Evolutionary conservation across 208 protist genomes (phyloP).

Genomic region (Trypanosoma theileri): DNA sequence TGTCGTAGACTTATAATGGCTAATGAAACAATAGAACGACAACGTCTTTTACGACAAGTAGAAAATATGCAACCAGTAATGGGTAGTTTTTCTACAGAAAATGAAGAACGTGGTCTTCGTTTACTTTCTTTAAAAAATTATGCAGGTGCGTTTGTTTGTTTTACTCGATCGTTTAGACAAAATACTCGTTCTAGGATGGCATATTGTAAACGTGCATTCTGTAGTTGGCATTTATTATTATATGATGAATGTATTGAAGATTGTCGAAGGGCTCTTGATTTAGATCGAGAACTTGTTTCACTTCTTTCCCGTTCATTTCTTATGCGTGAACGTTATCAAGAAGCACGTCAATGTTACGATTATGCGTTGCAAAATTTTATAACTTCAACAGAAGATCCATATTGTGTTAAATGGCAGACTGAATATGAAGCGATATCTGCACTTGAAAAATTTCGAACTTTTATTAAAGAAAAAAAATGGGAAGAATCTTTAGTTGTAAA

Average conservation of each 20-base stretch:
- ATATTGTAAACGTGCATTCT: slow-evolving; percentile 45
- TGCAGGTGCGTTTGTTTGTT: slow-evolving; percentile 25
- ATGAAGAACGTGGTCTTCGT: slow-evolving; percentile 26
- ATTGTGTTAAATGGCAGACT: slow-evolving; percentile 22
- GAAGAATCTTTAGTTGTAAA: slow-evolving; percentile 22
- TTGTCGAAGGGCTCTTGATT: slow-evolving; percentile 29
- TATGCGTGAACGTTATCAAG: slow-evolving; percentile 56
- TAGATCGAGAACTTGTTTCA: slow-evolving; percentile 23
- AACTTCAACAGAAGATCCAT: slow-evolving; percentile 19
- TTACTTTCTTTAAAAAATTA: slow-evolving; percentile 27
- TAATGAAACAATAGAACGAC: slow-evolving; percentile 36
- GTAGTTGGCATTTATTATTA: slow-evolving; percentile 66
- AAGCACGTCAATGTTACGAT: slow-evolving; percentile 35
- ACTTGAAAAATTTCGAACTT: slow-evolving; percentile 44
- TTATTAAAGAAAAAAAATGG: slow-evolving; percentile 42
- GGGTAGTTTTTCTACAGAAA: slow-evolving; percentile 7
- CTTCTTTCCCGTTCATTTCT: slow-evolving; percentile 44
- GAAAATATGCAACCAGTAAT: not conserved
- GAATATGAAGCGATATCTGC: slow-evolving; percentile 27
- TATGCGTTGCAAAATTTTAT: slow-evolving; percentile 14
- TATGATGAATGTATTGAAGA: slow-evolving; percentile 78
- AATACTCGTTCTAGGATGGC: slow-evolving; percentile 22
- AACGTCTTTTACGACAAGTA: slow-evolving; percentile 19
- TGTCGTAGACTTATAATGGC: slow-evolving; percentile 24
- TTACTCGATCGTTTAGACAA: slow-evolving; percentile 26